A percentile compares a stretch with the other conserved stretches of the same genome.
Evolutionary conservation across 148 eudicot species (phyloP).

Genomic region (Tetragonia tetragonoides): DNA sequence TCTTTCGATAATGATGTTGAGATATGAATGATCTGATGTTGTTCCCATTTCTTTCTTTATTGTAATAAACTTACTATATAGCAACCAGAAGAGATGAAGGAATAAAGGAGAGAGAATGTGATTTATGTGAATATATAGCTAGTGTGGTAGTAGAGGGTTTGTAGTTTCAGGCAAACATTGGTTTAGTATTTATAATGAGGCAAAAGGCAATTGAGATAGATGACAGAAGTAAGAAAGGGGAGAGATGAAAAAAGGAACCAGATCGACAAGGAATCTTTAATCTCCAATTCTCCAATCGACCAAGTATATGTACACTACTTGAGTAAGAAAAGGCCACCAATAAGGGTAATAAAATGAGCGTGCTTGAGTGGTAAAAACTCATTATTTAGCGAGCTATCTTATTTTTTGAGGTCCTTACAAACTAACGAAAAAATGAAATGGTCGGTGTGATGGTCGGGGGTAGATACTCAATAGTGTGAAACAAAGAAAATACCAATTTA

Average conservation of each 20-base stretch:
- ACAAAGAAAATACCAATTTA: too few species aligned
- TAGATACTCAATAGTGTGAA: too few species aligned
- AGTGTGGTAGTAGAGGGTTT: too few species aligned
- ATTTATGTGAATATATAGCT: neutral
- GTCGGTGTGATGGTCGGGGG: too few species aligned
- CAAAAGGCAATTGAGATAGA: neutral
- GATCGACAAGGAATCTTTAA: neutral
- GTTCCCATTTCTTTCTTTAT: slow-evolving; percentile 5
- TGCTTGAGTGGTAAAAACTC: too few species aligned
- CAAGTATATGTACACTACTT: neutral
- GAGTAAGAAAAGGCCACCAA: slow-evolving; percentile 10
- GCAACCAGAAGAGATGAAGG: neutral
- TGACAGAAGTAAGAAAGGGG: neutral
- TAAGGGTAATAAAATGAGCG: too few species aligned
- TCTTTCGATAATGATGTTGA: slow-evolving; percentile 36
- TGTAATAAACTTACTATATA: neutral
- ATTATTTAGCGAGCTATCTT: too few species aligned
- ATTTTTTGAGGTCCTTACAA: too few species aligned
- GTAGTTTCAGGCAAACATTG: neutral
- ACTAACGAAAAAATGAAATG: too few species aligned
- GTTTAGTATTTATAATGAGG: slow-evolving; percentile 13
- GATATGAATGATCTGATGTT: slow-evolving; percentile 24
- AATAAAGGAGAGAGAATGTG: neutral
- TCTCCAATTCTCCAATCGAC: too few species aligned
- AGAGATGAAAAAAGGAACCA: neutral